Percentiles rank a stretch among this genome's conserved stretches.
Evolutionary conservation across 352 stramenopile species (phyloP).

Genomic region (Globisporangium rhizosaccharum): DNA sequence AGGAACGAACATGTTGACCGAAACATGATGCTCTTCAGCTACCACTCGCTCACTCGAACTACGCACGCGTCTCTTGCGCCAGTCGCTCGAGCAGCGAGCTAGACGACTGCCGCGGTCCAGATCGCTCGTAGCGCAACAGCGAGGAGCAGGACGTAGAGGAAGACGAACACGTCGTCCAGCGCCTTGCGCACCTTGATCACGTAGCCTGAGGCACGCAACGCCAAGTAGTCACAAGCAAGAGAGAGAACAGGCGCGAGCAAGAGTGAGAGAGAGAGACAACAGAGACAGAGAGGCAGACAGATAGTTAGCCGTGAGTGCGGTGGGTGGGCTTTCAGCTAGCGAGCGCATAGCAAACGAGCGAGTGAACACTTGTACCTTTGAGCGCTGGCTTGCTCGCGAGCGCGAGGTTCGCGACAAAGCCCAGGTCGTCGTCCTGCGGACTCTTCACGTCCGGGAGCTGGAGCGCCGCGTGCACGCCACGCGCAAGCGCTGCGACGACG

Average conservation of each 20-base stretch:
- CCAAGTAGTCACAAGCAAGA: neutral
- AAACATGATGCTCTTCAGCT: too few relatives aligned
- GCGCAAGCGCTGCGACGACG: slow-evolving; percentile 33
- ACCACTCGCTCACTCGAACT: too few relatives aligned
- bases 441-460: slow-evolving; percentile 57
- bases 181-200: slow-evolving; percentile 61
- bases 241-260: too few relatives aligned
- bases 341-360: too few relatives aligned
- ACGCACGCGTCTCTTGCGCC: too few relatives aligned
- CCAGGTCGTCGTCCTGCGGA: slow-evolving; percentile 58
- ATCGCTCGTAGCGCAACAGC: slow-evolving; percentile 37
- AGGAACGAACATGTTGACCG: too few relatives aligned
- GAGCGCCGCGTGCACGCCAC: slow-evolving; percentile 31
- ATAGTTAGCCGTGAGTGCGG: too few relatives aligned
- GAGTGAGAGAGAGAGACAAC: too few relatives aligned
- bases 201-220: slow-evolving; percentile 31
- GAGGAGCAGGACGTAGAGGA: slow-evolving; percentile 61
- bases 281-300: too few relatives aligned
- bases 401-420: slow-evolving; percentile 55
- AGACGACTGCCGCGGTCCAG: slow-evolving; percentile 17
- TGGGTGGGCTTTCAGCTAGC: too few relatives aligned
- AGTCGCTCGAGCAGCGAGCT: too few relatives aligned
- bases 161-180: slow-evolving; percentile 70
- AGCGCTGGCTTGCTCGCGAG: slow-evolving; percentile 52
- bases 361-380: slow-evolving; percentile 33